Conservation (phyloP, 2,329 filamentous ascomycete species). For the Ciborinia camelliae region DNA sequence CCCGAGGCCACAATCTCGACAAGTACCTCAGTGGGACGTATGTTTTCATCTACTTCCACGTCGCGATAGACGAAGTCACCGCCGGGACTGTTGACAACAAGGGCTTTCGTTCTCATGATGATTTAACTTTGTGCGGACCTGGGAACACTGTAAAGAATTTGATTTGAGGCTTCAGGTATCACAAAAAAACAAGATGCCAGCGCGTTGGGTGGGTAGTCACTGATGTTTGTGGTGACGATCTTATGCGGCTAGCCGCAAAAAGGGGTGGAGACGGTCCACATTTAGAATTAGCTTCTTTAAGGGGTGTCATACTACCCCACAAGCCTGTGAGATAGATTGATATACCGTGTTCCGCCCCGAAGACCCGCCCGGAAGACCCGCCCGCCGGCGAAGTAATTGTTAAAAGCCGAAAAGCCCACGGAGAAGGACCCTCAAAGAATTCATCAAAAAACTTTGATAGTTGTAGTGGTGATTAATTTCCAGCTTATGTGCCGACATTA, state of each 20-base stretch:
- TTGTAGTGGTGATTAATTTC: no score
- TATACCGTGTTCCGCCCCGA: not conserved
- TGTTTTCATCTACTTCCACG: constrained; percentile 22
- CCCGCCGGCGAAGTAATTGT: no score
- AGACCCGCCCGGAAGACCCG: no score
- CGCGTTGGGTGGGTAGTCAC: not conserved
- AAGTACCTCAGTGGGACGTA: constrained; percentile 36
- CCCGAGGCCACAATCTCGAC: constrained; percentile 40
- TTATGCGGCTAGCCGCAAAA: not conserved
- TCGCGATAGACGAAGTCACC: constrained; percentile 10
- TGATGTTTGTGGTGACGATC: not conserved
- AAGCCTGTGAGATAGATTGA: not conserved
- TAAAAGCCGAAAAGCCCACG: no score
- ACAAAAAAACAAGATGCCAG: not conserved
- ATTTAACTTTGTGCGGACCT: not conserved
- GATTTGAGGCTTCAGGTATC: not conserved
- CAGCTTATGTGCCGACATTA: no score
- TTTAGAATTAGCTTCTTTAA: not conserved
- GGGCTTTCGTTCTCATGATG: constrained; percentile 13
- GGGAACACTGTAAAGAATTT: not conserved
- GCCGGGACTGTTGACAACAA: constrained; percentile 9
- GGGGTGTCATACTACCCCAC: not conserved
- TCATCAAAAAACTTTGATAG: no score
- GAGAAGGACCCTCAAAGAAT: no score
- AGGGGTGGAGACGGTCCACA: constrained; percentile 1